Evolutionary conservation across 257 asterid species (phyloP).

Genomic region (Agastache rugosa): DNA sequence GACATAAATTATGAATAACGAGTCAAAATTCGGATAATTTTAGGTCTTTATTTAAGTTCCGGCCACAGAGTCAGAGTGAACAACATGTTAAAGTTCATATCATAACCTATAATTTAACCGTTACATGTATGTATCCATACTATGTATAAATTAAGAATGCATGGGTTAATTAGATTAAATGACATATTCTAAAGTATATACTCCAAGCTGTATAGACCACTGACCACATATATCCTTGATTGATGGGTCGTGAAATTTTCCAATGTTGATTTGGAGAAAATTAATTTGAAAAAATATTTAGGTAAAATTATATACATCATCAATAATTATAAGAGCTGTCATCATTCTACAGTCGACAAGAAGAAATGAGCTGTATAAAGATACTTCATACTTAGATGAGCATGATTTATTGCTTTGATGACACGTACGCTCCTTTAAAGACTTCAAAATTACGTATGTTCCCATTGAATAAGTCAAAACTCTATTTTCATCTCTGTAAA

Average conservation of each 20-base stretch:
- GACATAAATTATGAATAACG: too few species aligned
- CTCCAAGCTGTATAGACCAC: too few species aligned
- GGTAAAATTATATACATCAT: background rate
- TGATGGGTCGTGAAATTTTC: background rate
- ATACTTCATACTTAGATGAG: background rate
- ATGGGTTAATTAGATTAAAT: too few species aligned
- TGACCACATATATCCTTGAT: too few species aligned
- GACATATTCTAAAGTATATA: background rate
- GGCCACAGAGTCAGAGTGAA: too few species aligned
- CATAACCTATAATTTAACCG: too few species aligned
- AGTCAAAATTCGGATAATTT: too few species aligned
- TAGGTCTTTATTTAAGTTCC: too few species aligned
- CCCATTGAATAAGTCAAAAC: slow-evolving; percentile 27
- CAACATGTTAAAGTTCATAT: too few species aligned
- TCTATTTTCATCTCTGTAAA: background rate
- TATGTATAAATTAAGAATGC: too few species aligned
- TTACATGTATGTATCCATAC: too few species aligned
- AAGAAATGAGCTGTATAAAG: slow-evolving; percentile 29
- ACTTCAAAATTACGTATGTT: slow-evolving; percentile 28
- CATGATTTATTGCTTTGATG: slow-evolving; percentile 25
- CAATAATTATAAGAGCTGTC: slow-evolving; percentile 16
- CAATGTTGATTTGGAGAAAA: background rate
- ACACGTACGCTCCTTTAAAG: slow-evolving; percentile 18
- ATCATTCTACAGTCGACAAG: slow-evolving; percentile 10
- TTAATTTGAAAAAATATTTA: background rate